Conservation (phyloP, 2,329 filamentous ascomycete species). For the Bertia moriformis region DNA sequence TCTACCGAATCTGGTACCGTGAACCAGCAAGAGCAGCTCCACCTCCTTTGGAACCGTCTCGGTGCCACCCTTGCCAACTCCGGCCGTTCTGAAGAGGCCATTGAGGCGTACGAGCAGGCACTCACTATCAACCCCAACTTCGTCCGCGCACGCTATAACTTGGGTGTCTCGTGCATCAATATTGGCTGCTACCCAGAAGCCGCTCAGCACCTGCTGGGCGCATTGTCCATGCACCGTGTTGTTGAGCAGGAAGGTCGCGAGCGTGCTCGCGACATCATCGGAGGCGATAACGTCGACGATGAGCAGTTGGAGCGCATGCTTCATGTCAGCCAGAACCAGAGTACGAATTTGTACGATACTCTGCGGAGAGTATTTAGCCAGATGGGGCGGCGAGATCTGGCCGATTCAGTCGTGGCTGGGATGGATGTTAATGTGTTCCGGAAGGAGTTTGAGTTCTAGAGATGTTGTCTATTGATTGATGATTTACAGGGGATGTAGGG, state of each 20-base stretch:
- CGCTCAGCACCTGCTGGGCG: conserved; percentile 79
- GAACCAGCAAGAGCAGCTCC: conserved; percentile 74
- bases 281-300: conserved; percentile 40
- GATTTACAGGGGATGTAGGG: no score
- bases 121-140: conserved; percentile 87
- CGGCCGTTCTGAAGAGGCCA: conserved; percentile 85
- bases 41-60: conserved; percentile 92
- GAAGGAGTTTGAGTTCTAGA: conserved; percentile 73
- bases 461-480: no score
- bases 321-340: conserved; percentile 74
- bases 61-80: conserved; percentile 92
- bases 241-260: conserved; percentile 75
- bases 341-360: conserved; percentile 93
- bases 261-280: conserved; percentile 70
- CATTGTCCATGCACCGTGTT: conserved; percentile 87
- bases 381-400: conserved; percentile 80
- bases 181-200: conserved; percentile 90
- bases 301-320: conserved; percentile 65
- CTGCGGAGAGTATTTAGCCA: conserved; percentile 86
- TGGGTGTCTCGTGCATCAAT: conserved; percentile 93
- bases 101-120: conserved; percentile 88
- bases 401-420: conserved; percentile 72
- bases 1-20: conserved; percentile 70
- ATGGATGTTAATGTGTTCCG: conserved; percentile 86
- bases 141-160: conserved; percentile 88